These are phyloP conservation scores for Encephalitozoon hellem DNA, from an alignment of 371 early-diverging fungal genomes.

Conservation along the genomic window DNA sequence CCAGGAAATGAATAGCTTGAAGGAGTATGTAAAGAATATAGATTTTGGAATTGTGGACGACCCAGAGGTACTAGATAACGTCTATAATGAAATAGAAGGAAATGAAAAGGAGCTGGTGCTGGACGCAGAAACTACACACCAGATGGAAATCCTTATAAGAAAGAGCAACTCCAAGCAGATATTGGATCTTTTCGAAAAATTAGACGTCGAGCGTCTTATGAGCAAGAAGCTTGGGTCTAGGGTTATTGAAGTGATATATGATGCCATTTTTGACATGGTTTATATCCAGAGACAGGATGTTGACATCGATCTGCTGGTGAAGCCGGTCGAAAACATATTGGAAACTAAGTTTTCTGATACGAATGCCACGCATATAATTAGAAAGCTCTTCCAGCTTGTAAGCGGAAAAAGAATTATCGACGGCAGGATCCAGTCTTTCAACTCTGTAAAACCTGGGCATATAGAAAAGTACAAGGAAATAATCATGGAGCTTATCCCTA, in stretches of 20 bases:
- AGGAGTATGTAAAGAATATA: constrained; percentile 26
- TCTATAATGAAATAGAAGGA: constrained; percentile 40
- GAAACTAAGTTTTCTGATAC: neutral
- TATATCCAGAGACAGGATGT: neutral
- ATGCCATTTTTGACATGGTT: constrained; percentile 3
- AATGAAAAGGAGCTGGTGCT: neutral
- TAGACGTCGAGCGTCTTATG: neutral
- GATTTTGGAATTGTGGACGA: constrained; percentile 20
- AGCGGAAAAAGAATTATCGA: constrained; percentile 16
- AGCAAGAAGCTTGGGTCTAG: constrained; percentile 46
- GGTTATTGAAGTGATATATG: constrained; percentile 20
- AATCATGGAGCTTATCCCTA: neutral
- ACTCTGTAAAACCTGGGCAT: neutral
- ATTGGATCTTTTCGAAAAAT: constrained; percentile 8
- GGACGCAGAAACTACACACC: neutral
- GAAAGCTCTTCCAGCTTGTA: constrained; percentile 24
- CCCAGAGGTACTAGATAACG: constrained; percentile 24
- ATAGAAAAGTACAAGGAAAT: neutral
- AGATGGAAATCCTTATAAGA: constrained; percentile 30
- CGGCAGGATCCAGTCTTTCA: constrained; percentile 2
- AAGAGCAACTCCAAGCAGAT: constrained; percentile 23
- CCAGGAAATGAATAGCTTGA: constrained; percentile 3
- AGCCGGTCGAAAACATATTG: neutral
- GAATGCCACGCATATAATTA: constrained; percentile 39
- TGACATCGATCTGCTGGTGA: neutral